Conservation (phyloP, 1,284 basidiomycete species). For the Ustilago sp. region DNA sequence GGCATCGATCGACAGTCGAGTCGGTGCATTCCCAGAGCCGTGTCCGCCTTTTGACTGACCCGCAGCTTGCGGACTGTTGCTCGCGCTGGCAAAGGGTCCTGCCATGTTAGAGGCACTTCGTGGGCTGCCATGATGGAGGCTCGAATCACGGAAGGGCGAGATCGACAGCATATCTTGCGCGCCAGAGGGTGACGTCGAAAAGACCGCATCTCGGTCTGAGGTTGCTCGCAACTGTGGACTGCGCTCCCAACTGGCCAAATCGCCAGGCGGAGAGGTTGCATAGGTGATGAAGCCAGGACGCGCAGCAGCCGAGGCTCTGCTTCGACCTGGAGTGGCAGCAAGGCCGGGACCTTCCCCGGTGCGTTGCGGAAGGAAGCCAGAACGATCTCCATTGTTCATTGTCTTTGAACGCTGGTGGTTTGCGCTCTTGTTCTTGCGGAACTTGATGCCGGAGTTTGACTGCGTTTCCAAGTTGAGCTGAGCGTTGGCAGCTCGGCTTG, state of each 20-base stretch:
- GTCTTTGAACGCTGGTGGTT: constrained; percentile 40
- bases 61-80: constrained; percentile 37
- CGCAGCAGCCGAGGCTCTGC: constrained; percentile 10
- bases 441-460: constrained; percentile 34
- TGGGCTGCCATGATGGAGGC: constrained; percentile 33
- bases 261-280: constrained; percentile 37
- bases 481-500: constrained; percentile 1
- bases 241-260: constrained; percentile 27
- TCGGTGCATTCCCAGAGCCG: constrained; percentile 17
- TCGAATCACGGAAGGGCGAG: constrained; percentile 46
- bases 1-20: constrained; percentile 48
- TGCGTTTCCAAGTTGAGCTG: constrained; percentile 3
- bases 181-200: constrained; percentile 31
- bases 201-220: constrained; percentile 15
- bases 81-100: constrained; percentile 25
- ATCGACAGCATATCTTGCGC: constrained; percentile 43
- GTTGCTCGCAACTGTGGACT: constrained; percentile 28
- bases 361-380: constrained; percentile 17
- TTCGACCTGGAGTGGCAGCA: constrained; percentile 37
- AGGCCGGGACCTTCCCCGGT: constrained; percentile 28
- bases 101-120: constrained; percentile 22
- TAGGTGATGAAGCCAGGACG: constrained; percentile 42
- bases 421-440: constrained; percentile 48
- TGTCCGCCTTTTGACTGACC: constrained; percentile 18
- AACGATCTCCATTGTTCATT: constrained; percentile 20